A percentile compares a stretch with the other conserved stretches of the same genome.
phyloP scores from a whole-genome alignment of 164 flowering plant species.

The Vitis vinifera region DNA sequence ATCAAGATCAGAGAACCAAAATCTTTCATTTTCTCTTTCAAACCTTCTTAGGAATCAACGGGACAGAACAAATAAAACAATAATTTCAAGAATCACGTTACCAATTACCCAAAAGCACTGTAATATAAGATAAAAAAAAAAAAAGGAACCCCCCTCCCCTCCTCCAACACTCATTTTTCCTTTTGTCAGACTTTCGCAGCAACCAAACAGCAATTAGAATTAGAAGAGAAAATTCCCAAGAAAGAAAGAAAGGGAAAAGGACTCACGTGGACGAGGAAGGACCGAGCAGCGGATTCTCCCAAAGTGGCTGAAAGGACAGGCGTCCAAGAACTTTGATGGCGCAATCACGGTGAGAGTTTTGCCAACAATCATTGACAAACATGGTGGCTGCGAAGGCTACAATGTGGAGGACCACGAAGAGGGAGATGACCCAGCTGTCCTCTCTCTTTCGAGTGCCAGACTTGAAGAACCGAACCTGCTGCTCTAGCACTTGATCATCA shows the following conservation, averaged over 20 bases:
- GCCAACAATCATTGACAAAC: conserved; percentile 64
- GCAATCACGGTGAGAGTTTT: conserved; percentile 46
- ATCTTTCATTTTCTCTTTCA: neutral
- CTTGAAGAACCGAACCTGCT: conserved; percentile 35
- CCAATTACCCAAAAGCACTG: too few relatives aligned
- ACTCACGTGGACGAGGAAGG: conserved; percentile 78
- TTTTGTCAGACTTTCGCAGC: too few relatives aligned
- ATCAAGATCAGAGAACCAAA: too few relatives aligned
- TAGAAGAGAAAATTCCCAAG: neutral
- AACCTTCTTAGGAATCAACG: too few relatives aligned
- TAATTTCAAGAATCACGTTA: too few relatives aligned
- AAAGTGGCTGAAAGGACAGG: conserved; percentile 72
- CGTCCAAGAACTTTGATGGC: conserved; percentile 48
- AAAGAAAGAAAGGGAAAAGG: neutral
- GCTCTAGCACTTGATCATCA: conserved; percentile 5
- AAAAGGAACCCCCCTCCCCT: too few relatives aligned
- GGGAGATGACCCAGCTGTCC: conserved; percentile 66
- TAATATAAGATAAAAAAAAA: too few relatives aligned
- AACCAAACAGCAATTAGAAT: too few relatives aligned
- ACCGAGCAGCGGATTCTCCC: conserved; percentile 80
- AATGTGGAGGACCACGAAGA: conserved; percentile 57
- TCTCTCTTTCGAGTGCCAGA: conserved; percentile 31
- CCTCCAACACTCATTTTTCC: too few relatives aligned
- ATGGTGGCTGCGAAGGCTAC: conserved; percentile 56
- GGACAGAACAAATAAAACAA: too few relatives aligned